Base-by-base conservation (phyloP, 257 asterid genomes). In the Gentiana dahurica region DNA sequence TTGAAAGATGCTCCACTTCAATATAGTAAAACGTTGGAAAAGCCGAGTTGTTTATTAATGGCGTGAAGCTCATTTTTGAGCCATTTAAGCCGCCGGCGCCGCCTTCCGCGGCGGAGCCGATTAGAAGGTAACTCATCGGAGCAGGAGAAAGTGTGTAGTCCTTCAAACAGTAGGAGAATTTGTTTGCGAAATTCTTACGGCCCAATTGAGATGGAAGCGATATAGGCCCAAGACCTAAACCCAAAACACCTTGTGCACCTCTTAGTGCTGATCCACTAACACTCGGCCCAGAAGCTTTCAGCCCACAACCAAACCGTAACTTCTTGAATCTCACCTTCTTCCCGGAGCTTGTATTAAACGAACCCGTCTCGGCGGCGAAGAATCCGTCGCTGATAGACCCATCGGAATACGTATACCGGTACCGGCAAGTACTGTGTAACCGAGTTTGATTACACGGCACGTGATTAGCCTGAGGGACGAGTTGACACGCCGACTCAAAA, bases 171-270 rank as follows among this genome's bases (percentile, higher is more conserved):
- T 85, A 89, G 1, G 97, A 83, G 33, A 89, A 89, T 58, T 76
- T 79, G 68, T 67, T 79, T 0, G 94, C 94, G 15, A 85, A 85
- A 10, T 41, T 41, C 39, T 53, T 51, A 12, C 75, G 75, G 73
- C 97, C 91, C 72, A 85, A 48, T 46, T 85, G 95, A 1, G 94
- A 77, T 0, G 88, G 35, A 36, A 89, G 70, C 0, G 95, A 85
- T n/a, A 89, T 85, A 44, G 89, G 76, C 44, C 94, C 97, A 12
- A 92, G 81, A 54, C 97, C 97, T 74, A 89, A 10, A 48, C 97
- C 97, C 77, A 89, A 60, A 3, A 89, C 95, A 0, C 96, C 96
- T 46, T 77, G 68, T 15, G 85, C 85, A 0, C 94, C 94, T 5
- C 47, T 69, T 43, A 85, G 75, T 34, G 77, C 71, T 12, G 84